These are phyloP conservation scores for Lanmaoa pseudosensibilis DNA, from an alignment of 768 basidiomycete species.

Conservation along the genomic window DNA sequence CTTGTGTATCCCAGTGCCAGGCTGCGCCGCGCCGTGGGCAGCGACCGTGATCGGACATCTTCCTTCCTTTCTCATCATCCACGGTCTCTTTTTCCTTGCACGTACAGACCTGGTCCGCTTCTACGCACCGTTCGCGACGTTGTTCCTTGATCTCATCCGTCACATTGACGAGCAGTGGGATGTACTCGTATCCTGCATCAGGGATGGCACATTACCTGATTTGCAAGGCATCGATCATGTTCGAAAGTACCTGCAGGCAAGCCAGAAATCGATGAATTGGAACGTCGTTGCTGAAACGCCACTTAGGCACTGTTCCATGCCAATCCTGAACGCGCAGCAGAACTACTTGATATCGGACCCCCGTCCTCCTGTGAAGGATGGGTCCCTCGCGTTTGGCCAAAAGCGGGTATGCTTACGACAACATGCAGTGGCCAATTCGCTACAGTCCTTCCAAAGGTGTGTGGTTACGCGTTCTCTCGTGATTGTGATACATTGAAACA, in stretches of 20 bases:
- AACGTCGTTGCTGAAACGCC: background rate
- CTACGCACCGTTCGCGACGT: background rate
- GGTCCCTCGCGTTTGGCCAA: constrained; percentile 20
- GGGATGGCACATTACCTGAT: constrained; percentile 15
- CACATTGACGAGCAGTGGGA: constrained; percentile 19
- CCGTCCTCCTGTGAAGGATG: constrained; percentile 17
- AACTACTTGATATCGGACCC: constrained; percentile 15
- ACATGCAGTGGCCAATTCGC: constrained; percentile 15
- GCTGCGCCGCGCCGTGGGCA: constrained; percentile 15
- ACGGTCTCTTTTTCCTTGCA: constrained; percentile 23
- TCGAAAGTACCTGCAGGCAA: constrained; percentile 16
- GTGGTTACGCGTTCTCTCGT: background rate
- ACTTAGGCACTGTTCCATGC: constrained; percentile 11
- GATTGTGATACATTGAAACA: background rate
- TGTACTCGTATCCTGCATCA: constrained; percentile 16
- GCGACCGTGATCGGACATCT: constrained; percentile 12
- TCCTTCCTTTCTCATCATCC: constrained; percentile 20
- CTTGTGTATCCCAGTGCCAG: constrained; percentile 7
- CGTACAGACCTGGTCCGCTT: constrained; percentile 2
- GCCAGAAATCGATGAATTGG: background rate
- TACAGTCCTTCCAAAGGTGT: constrained; percentile 14
- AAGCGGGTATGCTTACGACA: background rate
- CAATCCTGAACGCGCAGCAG: constrained; percentile 19
- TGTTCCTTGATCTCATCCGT: constrained; percentile 15
- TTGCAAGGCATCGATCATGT: constrained; percentile 12